Percentiles rank a stretch among this genome's conserved stretches.
Evolutionary conservation across 1,284 basidiomycete genomes (phyloP).

Genomic region (Leucoagaricus sp.): DNA sequence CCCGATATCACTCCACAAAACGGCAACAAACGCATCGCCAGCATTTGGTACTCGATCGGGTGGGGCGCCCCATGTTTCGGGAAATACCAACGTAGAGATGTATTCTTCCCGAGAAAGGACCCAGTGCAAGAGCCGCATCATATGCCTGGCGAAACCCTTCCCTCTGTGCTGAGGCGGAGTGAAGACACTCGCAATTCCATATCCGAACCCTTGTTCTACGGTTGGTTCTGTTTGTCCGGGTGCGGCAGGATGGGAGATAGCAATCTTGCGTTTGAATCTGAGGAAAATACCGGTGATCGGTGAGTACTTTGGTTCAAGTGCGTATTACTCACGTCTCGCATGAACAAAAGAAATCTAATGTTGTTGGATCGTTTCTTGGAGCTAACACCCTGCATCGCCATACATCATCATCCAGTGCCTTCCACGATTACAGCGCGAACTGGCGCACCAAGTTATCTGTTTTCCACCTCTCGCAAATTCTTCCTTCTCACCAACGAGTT

Average conservation of each 20-base stretch:
- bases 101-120: conserved; percentile 36
- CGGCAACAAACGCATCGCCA: conserved; percentile 45
- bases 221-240: neutral
- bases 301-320: neutral
- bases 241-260: conserved; percentile 19
- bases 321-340: conserved; percentile 42
- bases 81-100: conserved; percentile 30
- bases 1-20: conserved; percentile 68
- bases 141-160: conserved; percentile 50
- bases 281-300: neutral
- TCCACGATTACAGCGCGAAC: conserved; percentile 1
- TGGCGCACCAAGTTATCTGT: conserved; percentile 41
- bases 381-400: conserved; percentile 43
- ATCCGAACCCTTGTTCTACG: conserved; percentile 33
- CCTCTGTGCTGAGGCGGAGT: conserved; percentile 44
- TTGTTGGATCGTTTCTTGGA: conserved; percentile 37
- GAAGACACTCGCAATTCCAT: conserved; percentile 52
- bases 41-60: conserved; percentile 27
- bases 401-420: neutral
- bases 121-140: conserved; percentile 57
- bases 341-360: conserved; percentile 41
- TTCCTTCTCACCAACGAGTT: conserved; percentile 29
- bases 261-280: conserved; percentile 34
- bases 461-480: conserved; percentile 37
- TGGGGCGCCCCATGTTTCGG: conserved; percentile 37